Percentiles rank a stretch among this genome's conserved stretches.
phyloP scores from a whole-genome alignment of 2,329 filamentous ascomycete genomes.

The Ceratocystis cacaofunesta region DNA sequence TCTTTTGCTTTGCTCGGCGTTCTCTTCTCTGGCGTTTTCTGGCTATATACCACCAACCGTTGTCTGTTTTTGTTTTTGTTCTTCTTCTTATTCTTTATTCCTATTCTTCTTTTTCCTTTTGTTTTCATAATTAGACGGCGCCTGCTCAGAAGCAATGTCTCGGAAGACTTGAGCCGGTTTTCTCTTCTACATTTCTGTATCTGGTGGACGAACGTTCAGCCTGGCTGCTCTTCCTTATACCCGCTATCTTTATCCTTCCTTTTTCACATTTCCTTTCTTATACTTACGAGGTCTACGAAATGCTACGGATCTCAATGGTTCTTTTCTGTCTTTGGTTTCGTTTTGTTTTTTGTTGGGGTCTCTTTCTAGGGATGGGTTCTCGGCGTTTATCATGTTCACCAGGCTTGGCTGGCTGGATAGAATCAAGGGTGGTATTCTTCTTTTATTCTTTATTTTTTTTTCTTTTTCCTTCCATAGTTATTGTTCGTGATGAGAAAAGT shows the following conservation, averaged over 20 bases:
- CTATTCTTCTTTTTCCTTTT: not conserved
- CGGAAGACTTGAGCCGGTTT: not conserved
- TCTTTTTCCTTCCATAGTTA: not conserved
- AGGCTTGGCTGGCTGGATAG: constrained; percentile 6
- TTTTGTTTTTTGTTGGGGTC: constrained; percentile 20
- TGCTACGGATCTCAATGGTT: constrained; percentile 2
- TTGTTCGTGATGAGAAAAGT: not conserved
- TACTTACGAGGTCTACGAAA: constrained; percentile 11
- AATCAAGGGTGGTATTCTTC: not conserved
- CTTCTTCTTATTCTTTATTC: not conserved
- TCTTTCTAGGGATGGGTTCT: constrained; percentile 10
- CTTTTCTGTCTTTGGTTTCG: not conserved
- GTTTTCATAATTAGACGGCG: constrained; percentile 7
- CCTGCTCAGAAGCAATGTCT: constrained; percentile 1
- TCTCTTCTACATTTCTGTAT: not conserved
- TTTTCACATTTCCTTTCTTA: constrained; percentile 19
- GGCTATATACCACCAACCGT: constrained; percentile 4
- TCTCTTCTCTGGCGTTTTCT: constrained; percentile 13
- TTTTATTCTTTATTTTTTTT: too few relatives aligned
- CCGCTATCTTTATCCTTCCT: constrained; percentile 21
- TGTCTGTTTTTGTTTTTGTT: not conserved
- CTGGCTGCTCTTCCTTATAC: constrained; percentile 19
- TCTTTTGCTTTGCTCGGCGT: constrained; percentile 9
- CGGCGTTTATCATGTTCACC: constrained; percentile 7
- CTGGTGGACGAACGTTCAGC: constrained; percentile 14